Conservation (phyloP, 768 basidiomycete genomes). For the Lactarius akahatsu region DNA sequence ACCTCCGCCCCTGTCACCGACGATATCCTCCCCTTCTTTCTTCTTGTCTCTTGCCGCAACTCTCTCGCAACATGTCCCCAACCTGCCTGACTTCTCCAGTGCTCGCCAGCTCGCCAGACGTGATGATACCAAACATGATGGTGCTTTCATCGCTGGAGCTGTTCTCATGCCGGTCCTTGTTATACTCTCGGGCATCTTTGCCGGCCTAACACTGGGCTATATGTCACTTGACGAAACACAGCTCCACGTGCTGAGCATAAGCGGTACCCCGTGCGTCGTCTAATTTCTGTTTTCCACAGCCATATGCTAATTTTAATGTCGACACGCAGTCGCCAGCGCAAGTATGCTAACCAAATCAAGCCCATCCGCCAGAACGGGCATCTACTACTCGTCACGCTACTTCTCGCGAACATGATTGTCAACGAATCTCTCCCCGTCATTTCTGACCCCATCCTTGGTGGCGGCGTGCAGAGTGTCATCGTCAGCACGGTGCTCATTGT, state of each 20-base stretch:
- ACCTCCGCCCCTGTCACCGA: constrained; percentile 17
- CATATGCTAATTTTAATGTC: constrained; percentile 20
- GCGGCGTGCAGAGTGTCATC: constrained; percentile 73
- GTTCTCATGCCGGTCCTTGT: constrained; percentile 83
- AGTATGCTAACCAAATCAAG: constrained; percentile 80
- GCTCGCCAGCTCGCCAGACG: constrained; percentile 37
- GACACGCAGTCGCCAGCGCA: constrained; percentile 64
- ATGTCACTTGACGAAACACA: constrained; percentile 94
- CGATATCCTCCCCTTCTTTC: constrained; percentile 22
- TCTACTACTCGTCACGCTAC: constrained; percentile 75
- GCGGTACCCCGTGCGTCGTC: constrained; percentile 70
- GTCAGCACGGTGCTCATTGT: constrained; percentile 84
- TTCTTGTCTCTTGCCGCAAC: constrained; percentile 28
- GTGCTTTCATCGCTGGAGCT: constrained; percentile 42
- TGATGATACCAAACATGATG: constrained; percentile 29
- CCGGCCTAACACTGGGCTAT: constrained; percentile 88
- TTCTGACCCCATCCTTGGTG: constrained; percentile 74
- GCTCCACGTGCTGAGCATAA: constrained; percentile 81
- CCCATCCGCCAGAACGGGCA: constrained; percentile 85
- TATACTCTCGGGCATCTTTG: constrained; percentile 80
- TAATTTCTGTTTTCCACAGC: constrained; percentile 14
- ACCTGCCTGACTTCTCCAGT: constrained; percentile 5
- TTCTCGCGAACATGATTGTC: constrained; percentile 89
- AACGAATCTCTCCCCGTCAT: constrained; percentile 88
- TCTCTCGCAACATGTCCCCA: constrained; percentile 29